Evolutionary conservation across 805 yeast genomes (phyloP), one percentile per base, ranked within the genome.

Genomic region (Ogataea saltuana): DNA sequence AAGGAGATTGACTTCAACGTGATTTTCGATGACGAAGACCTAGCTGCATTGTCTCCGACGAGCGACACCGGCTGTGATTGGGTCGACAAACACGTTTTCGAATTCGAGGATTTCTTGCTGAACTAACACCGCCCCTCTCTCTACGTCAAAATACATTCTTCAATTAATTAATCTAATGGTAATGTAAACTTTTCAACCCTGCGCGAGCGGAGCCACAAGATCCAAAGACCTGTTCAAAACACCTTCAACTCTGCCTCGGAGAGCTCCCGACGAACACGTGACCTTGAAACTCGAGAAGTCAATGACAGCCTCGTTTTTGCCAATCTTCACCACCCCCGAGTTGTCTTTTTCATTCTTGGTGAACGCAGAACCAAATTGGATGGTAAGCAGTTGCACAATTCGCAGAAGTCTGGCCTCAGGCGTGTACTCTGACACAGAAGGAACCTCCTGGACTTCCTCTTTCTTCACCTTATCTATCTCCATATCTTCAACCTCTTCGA

Each of bases 301-400:
- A 13, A 93, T 77, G 7, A 64, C 66, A 1, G 97, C 98, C 34
- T 71, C 81, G 47, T 75, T 78, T 45, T 81, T 82, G 29, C 96
- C 98, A 39, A 91, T 81, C 23, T 73, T 75, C 11, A 93, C 76
- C 1, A 63, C 58, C 0, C 88, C 86, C n/a, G 77, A 77, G 18
- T 54, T 56, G 10, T 68, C 56, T 18, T 68, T n/a, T n/a, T n/a
- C n/a, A n/a, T n/a, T 60, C 6, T 67, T 68, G 0, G 67, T 57
- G 46, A 86, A 78, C 1, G 89, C 65, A 18, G 85, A 88, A 12
- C 98, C 99, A 67, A 93, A 93, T 56, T 93, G 99, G 1, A 93
- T 89, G 36, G 72, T 69, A 38, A 93, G 68, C 33, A 93, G 69
- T 10, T 79, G 70, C 2, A 78, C 61, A 9, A 93, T 76, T 44